A percentile compares a stretch with the other conserved stretches of the same genome.
Evolutionary conservation across 148 eudicot genomes (phyloP).

Genomic region (Pouteria glomerata): DNA sequence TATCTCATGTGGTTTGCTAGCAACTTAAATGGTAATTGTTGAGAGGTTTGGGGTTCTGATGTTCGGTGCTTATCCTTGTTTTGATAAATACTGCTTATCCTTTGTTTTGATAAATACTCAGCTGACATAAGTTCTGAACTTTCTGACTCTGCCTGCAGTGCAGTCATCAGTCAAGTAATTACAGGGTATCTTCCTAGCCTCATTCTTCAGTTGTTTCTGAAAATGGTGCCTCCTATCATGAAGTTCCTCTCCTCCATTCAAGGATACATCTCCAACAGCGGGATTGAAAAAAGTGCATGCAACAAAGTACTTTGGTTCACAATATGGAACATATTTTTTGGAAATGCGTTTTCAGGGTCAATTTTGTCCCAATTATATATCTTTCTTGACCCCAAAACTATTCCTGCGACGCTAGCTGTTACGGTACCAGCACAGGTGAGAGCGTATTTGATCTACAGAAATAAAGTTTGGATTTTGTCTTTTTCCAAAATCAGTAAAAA

Average conservation of each 20-base stretch:
- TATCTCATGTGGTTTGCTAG: not conserved
- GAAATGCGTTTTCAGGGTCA: constrained; percentile 73
- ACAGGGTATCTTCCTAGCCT: constrained; percentile 87
- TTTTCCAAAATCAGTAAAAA: not conserved
- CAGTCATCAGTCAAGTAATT: constrained; percentile 40
- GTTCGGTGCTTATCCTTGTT: not conserved
- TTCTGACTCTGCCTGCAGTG: constrained; percentile 37
- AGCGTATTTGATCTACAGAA: not conserved
- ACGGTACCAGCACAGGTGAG: constrained; percentile 77
- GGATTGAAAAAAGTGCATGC: constrained; percentile 69
- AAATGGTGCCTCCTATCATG: constrained; percentile 72
- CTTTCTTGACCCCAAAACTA: constrained; percentile 51
- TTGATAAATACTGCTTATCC: too few species aligned
- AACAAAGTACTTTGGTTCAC: constrained; percentile 66
- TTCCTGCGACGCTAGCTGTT: constrained; percentile 54
- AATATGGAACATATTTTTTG: constrained; percentile 76
- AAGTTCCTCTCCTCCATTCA: constrained; percentile 61
- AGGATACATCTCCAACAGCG: constrained; percentile 62
- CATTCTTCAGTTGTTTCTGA: constrained; percentile 56
- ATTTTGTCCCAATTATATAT: constrained; percentile 40
- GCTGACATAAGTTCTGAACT: not conserved
- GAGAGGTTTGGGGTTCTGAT: too few species aligned
- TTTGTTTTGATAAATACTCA: too few species aligned
- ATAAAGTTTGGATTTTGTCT: not conserved
- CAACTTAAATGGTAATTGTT: not conserved